A percentile compares a stretch with the other conserved stretches of the same genome.
Evolutionary conservation across 176 grass and related monocot species (phyloP).

Genomic region (Musa itinerans): DNA sequence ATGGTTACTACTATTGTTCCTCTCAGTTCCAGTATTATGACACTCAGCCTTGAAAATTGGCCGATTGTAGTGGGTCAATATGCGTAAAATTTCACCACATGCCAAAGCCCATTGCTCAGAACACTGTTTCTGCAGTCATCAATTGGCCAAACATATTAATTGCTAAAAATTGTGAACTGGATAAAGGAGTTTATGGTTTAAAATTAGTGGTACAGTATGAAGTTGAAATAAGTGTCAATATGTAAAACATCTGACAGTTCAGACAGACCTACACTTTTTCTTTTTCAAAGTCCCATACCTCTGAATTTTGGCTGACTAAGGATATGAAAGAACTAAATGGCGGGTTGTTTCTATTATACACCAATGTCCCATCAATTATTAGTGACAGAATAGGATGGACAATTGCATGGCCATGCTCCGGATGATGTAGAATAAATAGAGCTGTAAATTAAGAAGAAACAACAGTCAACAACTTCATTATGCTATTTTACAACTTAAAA

Average conservation of each 20-base stretch:
- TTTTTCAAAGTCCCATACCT: conserved; percentile 41
- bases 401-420: conserved; percentile 90
- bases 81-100: conserved; percentile 93
- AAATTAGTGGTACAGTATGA: not conserved
- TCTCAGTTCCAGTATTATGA: conserved; percentile 51
- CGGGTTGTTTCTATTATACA: conserved; percentile 64
- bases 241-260: not conserved
- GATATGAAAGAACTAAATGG: conserved; percentile 95
- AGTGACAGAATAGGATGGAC: conserved; percentile 92
- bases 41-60: conserved; percentile 80
- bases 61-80: conserved; percentile 96
- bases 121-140: conserved; percentile 70
- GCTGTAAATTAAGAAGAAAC: conserved; percentile 42
- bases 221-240: not conserved
- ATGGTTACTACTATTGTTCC: conserved; percentile 39
- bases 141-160: conserved; percentile 14
- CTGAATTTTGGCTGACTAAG: conserved; percentile 84
- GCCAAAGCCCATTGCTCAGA: conserved; percentile 98
- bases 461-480: conserved; percentile 3
- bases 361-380: conserved; percentile 89
- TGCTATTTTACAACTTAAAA: not conserved
- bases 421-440: conserved; percentile 97
- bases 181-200: not conserved
- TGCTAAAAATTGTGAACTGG: not conserved
- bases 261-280: not conserved